Evolutionary conservation across 495 filamentous ascomycete species (phyloP), one percentile per base, ranked within the genome.

Genomic region (Penicillium maclennaniae): DNA sequence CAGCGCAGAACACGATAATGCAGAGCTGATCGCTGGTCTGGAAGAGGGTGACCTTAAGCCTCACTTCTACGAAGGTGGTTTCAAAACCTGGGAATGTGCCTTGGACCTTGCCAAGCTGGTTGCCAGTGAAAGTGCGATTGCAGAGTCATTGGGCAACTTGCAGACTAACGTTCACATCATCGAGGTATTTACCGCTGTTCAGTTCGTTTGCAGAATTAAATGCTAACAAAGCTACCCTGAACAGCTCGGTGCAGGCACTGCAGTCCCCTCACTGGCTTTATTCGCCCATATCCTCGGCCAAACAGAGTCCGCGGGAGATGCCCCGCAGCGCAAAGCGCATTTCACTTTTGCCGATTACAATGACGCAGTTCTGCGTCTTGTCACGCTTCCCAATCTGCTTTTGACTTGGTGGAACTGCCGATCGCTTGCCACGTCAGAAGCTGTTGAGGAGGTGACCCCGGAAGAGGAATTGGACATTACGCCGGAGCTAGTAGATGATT

Each of bases 51-150:
- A 98, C 65, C 84, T 98, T 62, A 87, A 84, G 66, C 88, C 89
- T 12, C 86, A 87, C 55, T 84, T 97, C 61, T 98, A 98, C 68
- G 93, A 98, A 68, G 93, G 93, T 36, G 93, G 93, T n/a, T 92
- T 97, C 71, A 97, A 98, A 75, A 96, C 89, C 57, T 98, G 93
- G 93, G 93, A 98, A 71, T 96, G 93, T 72, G 85, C 87, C 10
- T 71, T 95, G 47, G 93, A 97, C 71, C 72, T 98, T 17, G 91
- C 89, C 15, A 87, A 80, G 59, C 79, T 89, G 21, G 58, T 68
- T 40, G 40, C 56, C 27, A 48, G 54, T 3, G 63, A 69, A 23
- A 47, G 39, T 10, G 56, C 49, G 4, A 37, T 49, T 15, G 40
- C 43, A 7, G 53, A 51, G 17, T 51, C 56, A 59, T 21, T 58